Evolutionary conservation across 2,329 filamentous ascomycete genomes (phyloP).

Genomic region (Penicillium polonicum): DNA sequence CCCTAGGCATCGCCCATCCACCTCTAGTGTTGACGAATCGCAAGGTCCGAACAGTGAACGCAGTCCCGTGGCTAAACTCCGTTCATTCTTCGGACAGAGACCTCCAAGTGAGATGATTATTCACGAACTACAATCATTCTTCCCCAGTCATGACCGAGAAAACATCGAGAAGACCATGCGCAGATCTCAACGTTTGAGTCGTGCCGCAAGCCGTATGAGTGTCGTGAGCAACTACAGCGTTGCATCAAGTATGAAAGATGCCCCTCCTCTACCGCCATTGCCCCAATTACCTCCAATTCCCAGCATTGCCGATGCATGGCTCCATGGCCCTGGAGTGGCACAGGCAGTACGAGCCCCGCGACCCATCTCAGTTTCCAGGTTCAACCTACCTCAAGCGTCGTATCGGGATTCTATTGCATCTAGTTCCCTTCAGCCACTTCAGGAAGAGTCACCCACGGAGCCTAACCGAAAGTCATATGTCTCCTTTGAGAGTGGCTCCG

Average conservation of each 20-base stretch:
- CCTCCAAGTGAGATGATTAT: slow-evolving; percentile 97
- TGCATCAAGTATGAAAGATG: slow-evolving; percentile 87
- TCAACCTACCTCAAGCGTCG: slow-evolving; percentile 58
- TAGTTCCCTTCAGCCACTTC: slow-evolving; percentile 81
- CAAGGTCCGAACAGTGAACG: slow-evolving; percentile 30
- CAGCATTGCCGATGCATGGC: slow-evolving; percentile 91
- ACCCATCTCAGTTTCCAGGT: slow-evolving; percentile 60
- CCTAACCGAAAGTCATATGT: slow-evolving; percentile 94
- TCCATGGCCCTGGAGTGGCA: slow-evolving; percentile 55
- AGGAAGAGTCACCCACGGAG: slow-evolving; percentile 84
- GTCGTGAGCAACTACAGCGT: slow-evolving; percentile 92
- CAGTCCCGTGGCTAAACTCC: slow-evolving; percentile 42
- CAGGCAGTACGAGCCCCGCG: slow-evolving; percentile 53
- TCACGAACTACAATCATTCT: slow-evolving; percentile 93
- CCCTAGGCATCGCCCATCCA: slow-evolving; percentile 32
- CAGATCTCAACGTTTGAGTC: slow-evolving; percentile 84
- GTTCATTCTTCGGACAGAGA: slow-evolving; percentile 81
- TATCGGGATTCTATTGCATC: slow-evolving; percentile 88
- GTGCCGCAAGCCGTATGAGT: slow-evolving; percentile 87
- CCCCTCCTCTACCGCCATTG: slow-evolving; percentile 53
- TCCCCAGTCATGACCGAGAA: slow-evolving; percentile 89
- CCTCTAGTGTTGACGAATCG: slow-evolving; percentile 30
- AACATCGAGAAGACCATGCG: slow-evolving; percentile 95
- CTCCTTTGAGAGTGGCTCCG: slow-evolving; percentile 61
- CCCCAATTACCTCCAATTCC: slow-evolving; percentile 65